A percentile compares a stretch with the other conserved stretches of the same genome.
phyloP scores from a whole-genome alignment of 371 early-diverging fungal species.

The Mucor mucedo region DNA sequence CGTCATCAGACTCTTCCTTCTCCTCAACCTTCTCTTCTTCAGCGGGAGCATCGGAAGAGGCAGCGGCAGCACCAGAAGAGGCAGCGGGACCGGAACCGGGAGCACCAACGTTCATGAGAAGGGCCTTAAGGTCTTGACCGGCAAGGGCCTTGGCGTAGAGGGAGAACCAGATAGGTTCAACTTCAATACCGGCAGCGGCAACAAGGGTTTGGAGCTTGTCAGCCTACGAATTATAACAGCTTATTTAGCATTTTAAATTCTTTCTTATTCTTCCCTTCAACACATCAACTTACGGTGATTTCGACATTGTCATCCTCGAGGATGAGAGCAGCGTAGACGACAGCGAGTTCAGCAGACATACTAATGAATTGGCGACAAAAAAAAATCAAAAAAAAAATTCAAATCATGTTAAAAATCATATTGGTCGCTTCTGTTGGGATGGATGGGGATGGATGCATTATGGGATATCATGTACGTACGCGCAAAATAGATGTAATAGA shows the following conservation, averaged over 20 bases:
- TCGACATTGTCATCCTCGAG: conserved; percentile 96
- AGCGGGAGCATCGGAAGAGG: conserved; percentile 62
- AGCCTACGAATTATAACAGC: conserved; percentile 59
- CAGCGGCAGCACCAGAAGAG: conserved; percentile 57
- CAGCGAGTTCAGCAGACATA: conserved; percentile 86
- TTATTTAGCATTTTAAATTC: neutral
- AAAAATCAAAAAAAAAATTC: neutral
- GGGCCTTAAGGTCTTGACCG: conserved; percentile 89
- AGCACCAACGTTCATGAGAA: conserved; percentile 91
- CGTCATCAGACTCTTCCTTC: conserved; percentile 91
- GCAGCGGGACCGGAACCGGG: conserved; percentile 68
- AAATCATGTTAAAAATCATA: neutral
- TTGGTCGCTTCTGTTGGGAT: conserved; percentile 9
- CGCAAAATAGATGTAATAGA: conserved; percentile 31
- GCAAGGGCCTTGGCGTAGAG: conserved; percentile 98
- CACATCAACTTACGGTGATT: conserved; percentile 81
- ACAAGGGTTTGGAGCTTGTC: conserved; percentile 93
- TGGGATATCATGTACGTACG: conserved; percentile 23
- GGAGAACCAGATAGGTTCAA: conserved; percentile 95
- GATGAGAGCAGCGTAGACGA: conserved; percentile 97
- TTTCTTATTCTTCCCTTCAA: too few species aligned
- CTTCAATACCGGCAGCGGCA: conserved; percentile 90
- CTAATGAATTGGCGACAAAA: conserved; percentile 14
- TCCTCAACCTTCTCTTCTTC: conserved; percentile 71
- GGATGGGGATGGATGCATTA: conserved; percentile 32